These are phyloP conservation scores for Fusarium illudens DNA, from an alignment of 2,329 filamentous ascomycete genomes.

Conservation along the genomic window DNA sequence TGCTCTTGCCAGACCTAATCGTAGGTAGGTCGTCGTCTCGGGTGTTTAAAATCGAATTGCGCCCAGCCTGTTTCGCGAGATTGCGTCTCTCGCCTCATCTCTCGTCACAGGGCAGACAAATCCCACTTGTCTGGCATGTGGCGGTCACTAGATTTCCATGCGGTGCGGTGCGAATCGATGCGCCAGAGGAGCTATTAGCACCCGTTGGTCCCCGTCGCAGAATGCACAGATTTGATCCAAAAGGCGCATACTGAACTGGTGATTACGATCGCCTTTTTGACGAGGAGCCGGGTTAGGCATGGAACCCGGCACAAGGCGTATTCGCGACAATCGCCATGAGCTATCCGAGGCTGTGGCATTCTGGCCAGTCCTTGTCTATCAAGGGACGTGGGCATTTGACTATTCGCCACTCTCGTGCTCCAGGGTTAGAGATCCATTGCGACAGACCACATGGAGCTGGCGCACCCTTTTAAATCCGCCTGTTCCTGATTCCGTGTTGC, in stretches of 20 bases:
- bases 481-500: constrained; percentile 3
- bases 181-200: constrained; percentile 27
- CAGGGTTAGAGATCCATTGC: constrained; percentile 13
- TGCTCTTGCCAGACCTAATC: not conserved
- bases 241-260: constrained; percentile 16
- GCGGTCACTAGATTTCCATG: constrained; percentile 36
- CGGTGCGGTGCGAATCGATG: constrained; percentile 23
- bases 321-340: not conserved
- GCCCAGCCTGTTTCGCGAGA: constrained; percentile 13
- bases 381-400: constrained; percentile 13
- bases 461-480: constrained; percentile 13
- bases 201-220: constrained; percentile 36
- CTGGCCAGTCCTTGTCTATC: constrained; percentile 15
- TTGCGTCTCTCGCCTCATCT: constrained; percentile 27
- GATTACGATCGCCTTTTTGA: not conserved
- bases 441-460: constrained; percentile 21
- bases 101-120: constrained; percentile 25
- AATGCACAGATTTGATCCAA: constrained; percentile 25
- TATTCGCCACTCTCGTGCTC: constrained; percentile 5
- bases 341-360: not conserved
- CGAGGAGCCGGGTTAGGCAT: not conserved
- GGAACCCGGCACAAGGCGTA: not conserved
- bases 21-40: constrained; percentile 1
- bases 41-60: constrained; percentile 10
- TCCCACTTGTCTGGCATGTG: constrained; percentile 32